Evolutionary conservation across 73 alveolate species (phyloP).

Genomic region (Symbiodinium pilosum): DNA sequence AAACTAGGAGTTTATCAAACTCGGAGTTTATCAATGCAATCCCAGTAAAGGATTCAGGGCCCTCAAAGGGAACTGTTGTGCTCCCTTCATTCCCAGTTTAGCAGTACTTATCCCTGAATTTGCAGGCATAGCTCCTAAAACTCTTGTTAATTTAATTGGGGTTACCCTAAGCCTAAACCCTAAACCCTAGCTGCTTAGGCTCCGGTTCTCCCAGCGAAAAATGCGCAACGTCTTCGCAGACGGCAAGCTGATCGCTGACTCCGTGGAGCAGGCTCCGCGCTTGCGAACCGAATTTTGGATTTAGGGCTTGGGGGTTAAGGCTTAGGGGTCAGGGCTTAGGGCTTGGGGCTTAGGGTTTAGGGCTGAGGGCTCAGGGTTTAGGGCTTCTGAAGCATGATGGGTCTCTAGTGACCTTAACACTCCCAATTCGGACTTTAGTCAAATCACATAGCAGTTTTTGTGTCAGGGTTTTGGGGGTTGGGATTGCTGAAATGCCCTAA

Average conservation of each 20-base stretch:
- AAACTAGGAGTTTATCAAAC: too few relatives aligned
- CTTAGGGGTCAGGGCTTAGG: background rate
- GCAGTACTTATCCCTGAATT: too few relatives aligned
- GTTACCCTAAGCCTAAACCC: background rate
- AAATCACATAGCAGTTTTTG: too few relatives aligned
- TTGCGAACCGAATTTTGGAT: background rate
- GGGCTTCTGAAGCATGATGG: background rate
- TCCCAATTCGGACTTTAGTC: too few relatives aligned
- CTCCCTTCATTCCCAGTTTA: too few relatives aligned
- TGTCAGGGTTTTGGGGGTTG: background rate
- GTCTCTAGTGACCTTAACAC: too few relatives aligned
- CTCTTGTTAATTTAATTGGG: too few relatives aligned
- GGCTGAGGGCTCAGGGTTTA: background rate
- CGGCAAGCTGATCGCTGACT: constrained; percentile 79
- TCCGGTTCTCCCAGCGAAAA: constrained; percentile 89
- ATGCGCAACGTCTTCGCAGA: constrained; percentile 91
- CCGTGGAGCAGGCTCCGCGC: constrained; percentile 54
- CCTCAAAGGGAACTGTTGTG: too few relatives aligned
- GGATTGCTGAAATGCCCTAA: too few relatives aligned
- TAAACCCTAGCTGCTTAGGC: background rate
- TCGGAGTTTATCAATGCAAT: too few relatives aligned
- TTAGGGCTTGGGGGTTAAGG: background rate
- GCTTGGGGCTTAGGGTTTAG: background rate
- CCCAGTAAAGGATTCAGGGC: too few relatives aligned
- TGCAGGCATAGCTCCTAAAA: background rate